Base-by-base conservation (phyloP, 208 protist species). In the Trypanosoma cruzi region DNA sequence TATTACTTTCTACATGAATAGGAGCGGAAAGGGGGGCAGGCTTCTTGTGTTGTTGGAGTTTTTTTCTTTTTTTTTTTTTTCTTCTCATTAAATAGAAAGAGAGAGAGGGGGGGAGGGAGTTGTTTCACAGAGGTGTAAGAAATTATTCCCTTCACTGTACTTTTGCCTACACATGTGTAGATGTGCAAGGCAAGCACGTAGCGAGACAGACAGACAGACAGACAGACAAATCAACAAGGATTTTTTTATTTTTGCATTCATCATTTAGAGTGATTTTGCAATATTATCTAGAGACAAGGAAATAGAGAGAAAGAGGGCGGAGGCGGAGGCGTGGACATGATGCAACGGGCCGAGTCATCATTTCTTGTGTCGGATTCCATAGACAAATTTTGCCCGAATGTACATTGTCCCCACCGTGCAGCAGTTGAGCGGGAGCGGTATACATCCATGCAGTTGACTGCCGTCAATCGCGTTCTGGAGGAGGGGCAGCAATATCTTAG, bases 401-500 rank as follows among this genome's bases (percentile, higher is more conserved):
- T 24, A 28, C 31, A 34, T 20, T 66, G 61, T 24, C 61, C 61
- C 3, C 52, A 63, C 53, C 56, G 64, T 34, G 24, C 50, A 2
- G 64, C 34, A 40, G 8, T 59, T 28, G 52, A 60, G n/a, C 32
- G 32, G 68, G 68, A 73, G 40, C 50, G 50, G 31, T 42, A 46
- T 18, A 61, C 53, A 18, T 64, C 57, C 18, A 22, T 64, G 36
- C 68, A 65, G 49, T 42, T 73, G 40, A 48, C 31, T 6, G 68
- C 68, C 18, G 55, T 37, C 37, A 65, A 73, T 44, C 24, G 20
- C 28, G 57, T 55, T 40, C 32, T 73, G 10, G 53, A 56, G n/a
- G 68, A 73, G 24, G 42, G 26, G 1, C 56, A 54, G 40, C 37
- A 28, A 10, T 55, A 66, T 42, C 26, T 73, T 13, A 20, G 0